Conservation (phyloP, 2,329 filamentous ascomycete genomes). For the Fusarium sp. region DNA sequence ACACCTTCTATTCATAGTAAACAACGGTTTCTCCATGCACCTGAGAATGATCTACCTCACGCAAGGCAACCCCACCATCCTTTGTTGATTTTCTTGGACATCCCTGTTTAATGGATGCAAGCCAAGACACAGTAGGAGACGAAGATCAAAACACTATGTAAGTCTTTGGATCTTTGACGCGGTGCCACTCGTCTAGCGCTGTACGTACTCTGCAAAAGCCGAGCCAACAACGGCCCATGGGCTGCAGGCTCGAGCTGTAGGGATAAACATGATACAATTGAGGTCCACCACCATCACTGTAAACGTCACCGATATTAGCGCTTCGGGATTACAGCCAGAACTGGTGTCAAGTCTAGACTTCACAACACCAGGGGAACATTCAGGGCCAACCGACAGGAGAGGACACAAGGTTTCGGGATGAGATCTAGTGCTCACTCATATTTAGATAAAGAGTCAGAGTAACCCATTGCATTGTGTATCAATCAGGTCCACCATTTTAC, state of each 20-base stretch:
- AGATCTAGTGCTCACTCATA: conserved; percentile 1
- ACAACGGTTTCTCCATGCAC: conserved; percentile 14
- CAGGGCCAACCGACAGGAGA: conserved; percentile 15
- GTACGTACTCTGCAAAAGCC: background rate
- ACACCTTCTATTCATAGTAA: conserved; percentile 27
- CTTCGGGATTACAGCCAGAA: conserved; percentile 7
- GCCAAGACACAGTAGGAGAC: conserved; percentile 15
- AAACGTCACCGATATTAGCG: conserved; percentile 27
- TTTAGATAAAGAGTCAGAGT: background rate
- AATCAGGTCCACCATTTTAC: conserved; percentile 3
- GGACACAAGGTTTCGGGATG: conserved; percentile 13
- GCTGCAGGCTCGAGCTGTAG: background rate
- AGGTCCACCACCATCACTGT: conserved; percentile 1
- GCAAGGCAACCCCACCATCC: conserved; percentile 21
- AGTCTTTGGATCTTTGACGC: conserved; percentile 8
- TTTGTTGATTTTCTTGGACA: conserved; percentile 3
- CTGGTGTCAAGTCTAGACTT: background rate
- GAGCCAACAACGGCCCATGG: background rate
- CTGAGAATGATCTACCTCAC: conserved; percentile 14
- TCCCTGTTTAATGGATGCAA: conserved; percentile 1
- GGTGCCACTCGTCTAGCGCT: background rate
- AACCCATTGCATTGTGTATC: conserved; percentile 1
- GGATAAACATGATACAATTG: conserved; percentile 3
- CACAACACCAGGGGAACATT: background rate
- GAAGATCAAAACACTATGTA: conserved; percentile 22